phyloP scores from a whole-genome alignment of 2,329 filamentous ascomycete species.

The Colletotrichum musicola region DNA sequence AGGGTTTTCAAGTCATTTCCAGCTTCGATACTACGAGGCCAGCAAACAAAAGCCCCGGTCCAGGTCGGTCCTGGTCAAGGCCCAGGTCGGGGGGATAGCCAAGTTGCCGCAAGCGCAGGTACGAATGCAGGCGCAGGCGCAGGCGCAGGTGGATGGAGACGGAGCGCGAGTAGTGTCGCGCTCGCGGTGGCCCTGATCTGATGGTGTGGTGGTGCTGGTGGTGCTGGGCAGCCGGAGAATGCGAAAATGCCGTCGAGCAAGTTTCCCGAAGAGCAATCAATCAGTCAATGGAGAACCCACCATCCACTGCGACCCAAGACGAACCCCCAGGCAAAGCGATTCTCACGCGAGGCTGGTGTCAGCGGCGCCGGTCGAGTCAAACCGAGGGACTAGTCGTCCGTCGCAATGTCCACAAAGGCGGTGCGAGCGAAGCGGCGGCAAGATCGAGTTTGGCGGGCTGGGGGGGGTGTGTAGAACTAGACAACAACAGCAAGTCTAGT shows the following conservation, averaged over 20 bases:
- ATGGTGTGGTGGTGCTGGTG: conserved; percentile 14
- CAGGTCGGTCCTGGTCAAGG: background rate
- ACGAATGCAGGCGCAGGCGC: background rate
- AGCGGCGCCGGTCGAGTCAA: conserved; percentile 1
- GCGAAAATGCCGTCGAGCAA: conserved; percentile 14
- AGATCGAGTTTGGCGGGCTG: background rate
- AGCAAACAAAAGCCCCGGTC: background rate
- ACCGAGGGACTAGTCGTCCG: conserved; percentile 12
- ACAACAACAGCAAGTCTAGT: too few relatives aligned
- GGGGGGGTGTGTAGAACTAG: background rate
- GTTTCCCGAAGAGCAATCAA: background rate
- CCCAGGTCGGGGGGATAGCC: background rate
- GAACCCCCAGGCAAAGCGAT: conserved; percentile 5
- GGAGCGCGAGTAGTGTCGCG: background rate
- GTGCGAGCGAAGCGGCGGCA: conserved; percentile 9
- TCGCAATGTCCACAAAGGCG: conserved; percentile 38
- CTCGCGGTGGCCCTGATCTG: background rate
- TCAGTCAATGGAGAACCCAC: conserved; percentile 10
- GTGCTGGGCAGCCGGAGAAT: background rate
- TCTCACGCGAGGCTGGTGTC: conserved; percentile 15
- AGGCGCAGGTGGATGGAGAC: background rate
- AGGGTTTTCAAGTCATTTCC: conserved; percentile 39
- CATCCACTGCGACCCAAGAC: conserved; percentile 9
- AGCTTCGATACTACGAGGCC: background rate
- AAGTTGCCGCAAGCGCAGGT: conserved; percentile 11